Percentiles rank a stretch among this genome's conserved stretches.
Evolutionary conservation across 2,329 filamentous ascomycete genomes (phyloP).

Genomic region (Xylaria arbuscula): DNA sequence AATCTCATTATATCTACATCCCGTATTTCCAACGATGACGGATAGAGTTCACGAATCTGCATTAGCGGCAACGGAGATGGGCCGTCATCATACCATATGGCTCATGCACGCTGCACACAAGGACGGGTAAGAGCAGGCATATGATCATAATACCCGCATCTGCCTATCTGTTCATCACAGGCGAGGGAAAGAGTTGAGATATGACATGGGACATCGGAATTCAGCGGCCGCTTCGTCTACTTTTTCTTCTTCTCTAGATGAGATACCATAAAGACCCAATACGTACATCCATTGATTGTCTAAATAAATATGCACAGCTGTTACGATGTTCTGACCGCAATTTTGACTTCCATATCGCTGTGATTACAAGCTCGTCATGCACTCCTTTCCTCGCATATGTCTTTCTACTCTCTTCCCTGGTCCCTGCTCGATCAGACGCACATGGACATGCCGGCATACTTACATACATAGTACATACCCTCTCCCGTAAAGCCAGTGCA

Average conservation of each 20-base stretch:
- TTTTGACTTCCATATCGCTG: slow-evolving; percentile 1
- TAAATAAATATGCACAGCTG: background rate
- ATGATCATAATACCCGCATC: background rate
- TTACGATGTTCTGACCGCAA: background rate
- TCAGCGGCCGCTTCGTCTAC: background rate
- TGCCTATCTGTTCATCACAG: background rate
- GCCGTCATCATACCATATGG: background rate
- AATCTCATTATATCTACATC: background rate
- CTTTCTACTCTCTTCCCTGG: background rate
- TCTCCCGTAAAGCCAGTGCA: background rate
- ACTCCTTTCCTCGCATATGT: background rate
- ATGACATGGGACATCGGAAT: background rate
- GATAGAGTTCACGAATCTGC: slow-evolving; percentile 14
- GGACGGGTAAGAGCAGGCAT: background rate
- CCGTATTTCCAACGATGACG: background rate
- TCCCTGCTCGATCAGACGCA: background rate
- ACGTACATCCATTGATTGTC: background rate
- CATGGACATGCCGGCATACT: background rate
- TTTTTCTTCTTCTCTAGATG: background rate
- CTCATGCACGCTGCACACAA: background rate
- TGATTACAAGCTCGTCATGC: background rate
- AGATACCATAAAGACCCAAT: slow-evolving; percentile 14
- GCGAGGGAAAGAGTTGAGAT: background rate
- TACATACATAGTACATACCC: background rate
- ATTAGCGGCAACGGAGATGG: slow-evolving; percentile 9